Percentiles rank a stretch among this genome's conserved stretches.
Evolutionary conservation across 2,329 filamentous ascomycete species (phyloP).

Genomic region (Sporothrix globosa): DNA sequence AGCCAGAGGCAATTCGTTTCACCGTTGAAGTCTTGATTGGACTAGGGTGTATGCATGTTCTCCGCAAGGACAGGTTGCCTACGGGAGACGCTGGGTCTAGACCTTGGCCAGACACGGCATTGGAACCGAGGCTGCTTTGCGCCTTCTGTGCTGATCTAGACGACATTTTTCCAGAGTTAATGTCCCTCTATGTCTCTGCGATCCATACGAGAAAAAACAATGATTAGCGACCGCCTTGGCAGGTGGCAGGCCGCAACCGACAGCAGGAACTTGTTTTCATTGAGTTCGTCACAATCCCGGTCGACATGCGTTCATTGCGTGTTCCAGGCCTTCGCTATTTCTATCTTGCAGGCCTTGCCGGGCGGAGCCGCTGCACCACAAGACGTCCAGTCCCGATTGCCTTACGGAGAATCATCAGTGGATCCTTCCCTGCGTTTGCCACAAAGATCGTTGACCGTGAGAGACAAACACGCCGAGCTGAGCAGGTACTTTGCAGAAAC

Average conservation of each 20-base stretch:
- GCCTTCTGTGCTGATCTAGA: not conserved
- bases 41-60: not conserved
- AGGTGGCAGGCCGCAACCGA: not conserved
- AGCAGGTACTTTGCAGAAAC: not conserved
- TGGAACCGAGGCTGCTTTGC: not conserved
- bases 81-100: constrained; percentile 3
- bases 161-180: not conserved
- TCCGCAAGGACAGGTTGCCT: not conserved
- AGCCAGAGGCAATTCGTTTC: not conserved
- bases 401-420: constrained; percentile 10
- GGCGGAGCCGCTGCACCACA: constrained; percentile 15
- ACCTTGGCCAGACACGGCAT: constrained; percentile 13
- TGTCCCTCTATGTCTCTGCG: not conserved
- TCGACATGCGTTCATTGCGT: not conserved
- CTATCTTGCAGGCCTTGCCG: no score
- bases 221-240: not conserved
- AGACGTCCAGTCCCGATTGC: constrained; percentile 15
- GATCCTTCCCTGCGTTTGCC: constrained; percentile 1
- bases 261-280: not conserved
- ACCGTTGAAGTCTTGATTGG: not conserved
- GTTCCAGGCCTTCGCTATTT: not conserved
- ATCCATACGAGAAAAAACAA: constrained; percentile 3
- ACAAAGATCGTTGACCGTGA: not conserved
- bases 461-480: not conserved
- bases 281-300: no score